phyloP scores from a whole-genome alignment of 225 moss, liverwort and hornwort species.

The Sphagnum contortum region DNA sequence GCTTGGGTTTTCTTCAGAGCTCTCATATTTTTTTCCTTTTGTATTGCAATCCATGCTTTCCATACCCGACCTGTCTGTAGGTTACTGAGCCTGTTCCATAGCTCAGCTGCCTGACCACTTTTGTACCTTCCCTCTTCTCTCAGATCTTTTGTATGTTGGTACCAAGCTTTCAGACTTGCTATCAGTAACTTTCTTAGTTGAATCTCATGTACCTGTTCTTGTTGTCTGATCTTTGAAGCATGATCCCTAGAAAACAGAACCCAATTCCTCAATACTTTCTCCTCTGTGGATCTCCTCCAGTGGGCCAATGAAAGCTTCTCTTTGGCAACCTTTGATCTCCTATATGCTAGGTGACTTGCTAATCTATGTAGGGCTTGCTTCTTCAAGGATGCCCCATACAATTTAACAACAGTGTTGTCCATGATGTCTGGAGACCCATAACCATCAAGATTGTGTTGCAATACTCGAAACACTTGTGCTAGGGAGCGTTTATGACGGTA shows the following conservation, averaged over 20 bases:
- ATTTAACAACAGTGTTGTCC: slow-evolving; percentile 10
- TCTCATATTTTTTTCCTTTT: slow-evolving; percentile 11
- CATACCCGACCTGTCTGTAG: slow-evolving; percentile 4
- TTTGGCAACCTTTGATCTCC: slow-evolving; percentile 5
- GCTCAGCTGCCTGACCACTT: slow-evolving; percentile 11
- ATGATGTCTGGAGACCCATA: slow-evolving; percentile 6
- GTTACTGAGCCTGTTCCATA: slow-evolving; percentile 6
- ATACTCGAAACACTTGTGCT: slow-evolving; percentile 10
- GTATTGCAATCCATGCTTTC: slow-evolving; percentile 19
- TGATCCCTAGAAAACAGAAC: slow-evolving; percentile 9
- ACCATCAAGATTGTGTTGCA: slow-evolving; percentile 7
- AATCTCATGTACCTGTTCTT: slow-evolving; percentile 2
- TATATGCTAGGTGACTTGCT: slow-evolving; percentile 4
- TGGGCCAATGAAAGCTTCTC: slow-evolving; percentile 12
- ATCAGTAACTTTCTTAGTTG: slow-evolving; percentile 13
- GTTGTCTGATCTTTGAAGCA: slow-evolving; percentile 5
- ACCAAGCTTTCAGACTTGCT: slow-evolving; percentile 23
- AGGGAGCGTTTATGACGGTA: slow-evolving; percentile 8
- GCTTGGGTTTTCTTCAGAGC: slow-evolving; percentile 17
- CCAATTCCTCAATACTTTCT: slow-evolving; percentile 29
- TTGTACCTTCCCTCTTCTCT: background rate
- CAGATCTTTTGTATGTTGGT: slow-evolving; percentile 9
- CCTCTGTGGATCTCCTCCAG: slow-evolving; percentile 15
- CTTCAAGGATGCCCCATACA: slow-evolving; percentile 15
- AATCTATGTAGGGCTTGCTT: slow-evolving; percentile 16